Conservation (phyloP, 2,329 filamentous ascomycete genomes). For the Trichoderma simmonsii region DNA sequence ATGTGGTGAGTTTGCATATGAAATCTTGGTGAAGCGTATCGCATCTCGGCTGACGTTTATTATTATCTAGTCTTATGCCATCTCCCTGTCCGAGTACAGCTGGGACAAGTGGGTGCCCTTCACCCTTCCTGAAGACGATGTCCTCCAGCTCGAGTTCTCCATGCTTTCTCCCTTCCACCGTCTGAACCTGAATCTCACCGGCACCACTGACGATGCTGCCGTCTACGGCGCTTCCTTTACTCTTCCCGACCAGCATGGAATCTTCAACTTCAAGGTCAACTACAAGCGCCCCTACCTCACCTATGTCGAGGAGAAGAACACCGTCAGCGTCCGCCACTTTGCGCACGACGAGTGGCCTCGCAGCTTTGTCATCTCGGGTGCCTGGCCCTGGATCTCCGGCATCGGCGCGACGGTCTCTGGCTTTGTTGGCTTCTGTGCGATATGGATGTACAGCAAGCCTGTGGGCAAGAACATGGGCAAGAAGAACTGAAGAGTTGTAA, state of each 20-base stretch:
- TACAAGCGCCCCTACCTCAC: constrained; percentile 94
- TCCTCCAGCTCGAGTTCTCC: constrained; percentile 90
- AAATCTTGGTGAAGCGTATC: neutral
- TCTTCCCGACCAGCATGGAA: constrained; percentile 94
- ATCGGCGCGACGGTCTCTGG: constrained; percentile 79
- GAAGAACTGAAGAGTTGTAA: constrained; percentile 5
- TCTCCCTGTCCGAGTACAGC: constrained; percentile 83
- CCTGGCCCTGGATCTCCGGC: constrained; percentile 92
- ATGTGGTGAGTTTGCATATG: constrained; percentile 68
- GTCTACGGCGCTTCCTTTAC: constrained; percentile 74
- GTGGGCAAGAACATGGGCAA: constrained; percentile 23
- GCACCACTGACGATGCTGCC: constrained; percentile 62
- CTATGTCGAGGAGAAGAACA: constrained; percentile 87
- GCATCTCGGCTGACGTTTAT: neutral
- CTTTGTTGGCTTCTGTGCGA: constrained; percentile 77
- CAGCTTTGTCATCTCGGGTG: constrained; percentile 83
- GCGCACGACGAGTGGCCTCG: constrained; percentile 96
- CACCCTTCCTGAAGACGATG: constrained; percentile 64
- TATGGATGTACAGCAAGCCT: constrained; percentile 77
- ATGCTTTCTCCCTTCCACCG: constrained; percentile 99
- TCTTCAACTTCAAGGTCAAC: constrained; percentile 97
- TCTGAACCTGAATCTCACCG: constrained; percentile 61
- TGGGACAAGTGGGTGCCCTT: constrained; percentile 75
- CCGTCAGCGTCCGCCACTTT: constrained; percentile 92
- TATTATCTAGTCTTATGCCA: constrained; percentile 66